Conservation (phyloP, 2,329 filamentous ascomycete species). For the Cladophialophora yegresii region DNA sequence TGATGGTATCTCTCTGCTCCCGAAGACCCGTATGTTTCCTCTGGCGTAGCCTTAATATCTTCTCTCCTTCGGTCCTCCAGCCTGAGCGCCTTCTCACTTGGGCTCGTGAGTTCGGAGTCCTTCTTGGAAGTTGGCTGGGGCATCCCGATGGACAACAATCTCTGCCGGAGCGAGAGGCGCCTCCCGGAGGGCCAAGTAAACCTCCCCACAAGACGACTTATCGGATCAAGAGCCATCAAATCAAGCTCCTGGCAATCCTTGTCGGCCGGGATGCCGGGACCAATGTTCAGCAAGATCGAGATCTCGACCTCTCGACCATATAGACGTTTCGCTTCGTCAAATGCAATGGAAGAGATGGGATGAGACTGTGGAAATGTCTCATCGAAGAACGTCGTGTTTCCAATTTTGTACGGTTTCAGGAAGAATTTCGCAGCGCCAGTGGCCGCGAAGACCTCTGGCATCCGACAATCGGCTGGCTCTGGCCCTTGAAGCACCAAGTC, state of each 20-base stretch:
- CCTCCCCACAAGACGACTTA: conserved; percentile 19
- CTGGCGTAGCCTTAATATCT: conserved; percentile 14
- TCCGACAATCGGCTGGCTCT: conserved; percentile 1
- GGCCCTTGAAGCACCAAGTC: conserved; percentile 8
- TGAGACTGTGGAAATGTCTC: conserved; percentile 27
- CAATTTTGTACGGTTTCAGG: conserved; percentile 15
- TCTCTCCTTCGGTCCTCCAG: conserved; percentile 21
- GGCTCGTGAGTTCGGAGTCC: conserved; percentile 1
- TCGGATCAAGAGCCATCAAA: conserved; percentile 15
- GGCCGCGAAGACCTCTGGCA: conserved; percentile 21
- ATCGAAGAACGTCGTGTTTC: conserved; percentile 19
- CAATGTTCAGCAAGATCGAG: conserved; percentile 24
- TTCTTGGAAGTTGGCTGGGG: not conserved
- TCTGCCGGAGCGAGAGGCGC: conserved; percentile 7
- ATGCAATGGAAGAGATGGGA: conserved; percentile 20
- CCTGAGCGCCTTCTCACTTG: conserved; percentile 19
- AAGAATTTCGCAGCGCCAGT: conserved; percentile 24
- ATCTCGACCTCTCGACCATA: conserved; percentile 18
- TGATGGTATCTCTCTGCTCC: conserved; percentile 22
- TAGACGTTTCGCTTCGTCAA: conserved; percentile 23
- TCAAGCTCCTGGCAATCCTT: conserved; percentile 22
- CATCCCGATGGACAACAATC: not conserved
- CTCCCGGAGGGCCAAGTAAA: conserved; percentile 23
- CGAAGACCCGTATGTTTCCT: conserved; percentile 19
- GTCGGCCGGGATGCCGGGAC: conserved; percentile 23